Conservation (phyloP, 2,329 filamentous ascomycete species). For the Arachnomyces sp. region DNA sequence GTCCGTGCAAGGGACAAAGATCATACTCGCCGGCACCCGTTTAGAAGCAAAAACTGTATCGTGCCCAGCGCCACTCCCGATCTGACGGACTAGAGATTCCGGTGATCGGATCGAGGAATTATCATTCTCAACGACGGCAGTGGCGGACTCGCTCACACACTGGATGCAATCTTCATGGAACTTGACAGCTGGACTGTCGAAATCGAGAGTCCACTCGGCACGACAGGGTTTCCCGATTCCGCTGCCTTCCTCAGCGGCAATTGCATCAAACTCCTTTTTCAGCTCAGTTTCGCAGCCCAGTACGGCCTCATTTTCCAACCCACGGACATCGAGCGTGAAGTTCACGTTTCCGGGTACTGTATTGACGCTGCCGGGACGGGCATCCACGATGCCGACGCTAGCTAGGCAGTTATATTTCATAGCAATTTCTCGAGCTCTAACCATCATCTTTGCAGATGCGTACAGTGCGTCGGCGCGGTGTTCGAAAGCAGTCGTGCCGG, state of each 20-base stretch:
- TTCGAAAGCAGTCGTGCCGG: slow-evolving; percentile 63
- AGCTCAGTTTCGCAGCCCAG: slow-evolving; percentile 51
- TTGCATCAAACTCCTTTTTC: slow-evolving; percentile 50
- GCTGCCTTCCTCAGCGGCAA: slow-evolving; percentile 52
- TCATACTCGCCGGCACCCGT: slow-evolving; percentile 57
- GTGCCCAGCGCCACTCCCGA: slow-evolving; percentile 60
- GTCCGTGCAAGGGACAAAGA: slow-evolving; percentile 58
- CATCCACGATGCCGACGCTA: slow-evolving; percentile 61
- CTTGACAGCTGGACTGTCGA: slow-evolving; percentile 51
- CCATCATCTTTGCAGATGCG: slow-evolving; percentile 59
- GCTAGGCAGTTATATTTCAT: slow-evolving; percentile 54
- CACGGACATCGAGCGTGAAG: slow-evolving; percentile 62
- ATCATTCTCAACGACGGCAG: slow-evolving; percentile 48
- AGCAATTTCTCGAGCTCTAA: slow-evolving; percentile 58
- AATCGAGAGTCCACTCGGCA: slow-evolving; percentile 55
- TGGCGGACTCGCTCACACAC: slow-evolving; percentile 55
- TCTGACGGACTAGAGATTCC: slow-evolving; percentile 41
- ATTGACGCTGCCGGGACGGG: slow-evolving; percentile 63
- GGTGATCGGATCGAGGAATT: slow-evolving; percentile 22
- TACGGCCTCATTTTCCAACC: slow-evolving; percentile 50
- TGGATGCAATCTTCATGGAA: slow-evolving; percentile 63
- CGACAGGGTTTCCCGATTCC: slow-evolving; percentile 45
- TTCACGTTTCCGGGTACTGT: slow-evolving; percentile 62
- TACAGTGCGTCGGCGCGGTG: slow-evolving; percentile 62
- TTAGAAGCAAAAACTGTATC: slow-evolving; percentile 57